These are phyloP conservation scores for Immersiella caudata DNA, from an alignment of 495 filamentous ascomycete species.

Conservation along the genomic window DNA sequence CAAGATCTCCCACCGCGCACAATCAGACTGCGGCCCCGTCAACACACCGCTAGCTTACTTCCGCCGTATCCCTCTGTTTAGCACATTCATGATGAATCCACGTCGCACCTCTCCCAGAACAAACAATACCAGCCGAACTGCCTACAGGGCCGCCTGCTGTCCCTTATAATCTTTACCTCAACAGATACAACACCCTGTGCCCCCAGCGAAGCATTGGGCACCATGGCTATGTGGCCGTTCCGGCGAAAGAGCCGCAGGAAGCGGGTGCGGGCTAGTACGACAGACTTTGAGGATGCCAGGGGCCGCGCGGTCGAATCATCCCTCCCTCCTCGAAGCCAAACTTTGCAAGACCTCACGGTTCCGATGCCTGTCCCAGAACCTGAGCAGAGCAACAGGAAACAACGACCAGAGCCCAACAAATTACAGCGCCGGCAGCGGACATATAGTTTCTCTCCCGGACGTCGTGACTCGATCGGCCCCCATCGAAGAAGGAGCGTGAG, in stretches of 20 bases:
- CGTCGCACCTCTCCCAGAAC: slow-evolving; percentile 3
- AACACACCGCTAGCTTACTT: neutral
- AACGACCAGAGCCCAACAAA: slow-evolving; percentile 49
- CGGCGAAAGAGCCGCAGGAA: slow-evolving; percentile 64
- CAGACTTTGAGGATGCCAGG: slow-evolving; percentile 37
- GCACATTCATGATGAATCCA: slow-evolving; percentile 34
- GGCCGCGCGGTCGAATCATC: slow-evolving; percentile 31
- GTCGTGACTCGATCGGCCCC: slow-evolving; percentile 50
- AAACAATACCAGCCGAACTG: neutral
- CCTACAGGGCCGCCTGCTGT: neutral
- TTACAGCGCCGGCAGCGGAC: slow-evolving; percentile 51
- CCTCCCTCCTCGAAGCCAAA: slow-evolving; percentile 44
- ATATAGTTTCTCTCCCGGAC: slow-evolving; percentile 58
- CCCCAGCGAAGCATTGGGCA: neutral
- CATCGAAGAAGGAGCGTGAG: slow-evolving; percentile 31
- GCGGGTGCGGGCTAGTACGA: slow-evolving; percentile 43
- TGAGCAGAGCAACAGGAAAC: slow-evolving; percentile 33
- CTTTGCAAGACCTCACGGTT: slow-evolving; percentile 34
- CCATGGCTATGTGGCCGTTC: slow-evolving; percentile 80
- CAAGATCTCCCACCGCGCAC: slow-evolving; percentile 1
- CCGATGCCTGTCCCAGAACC: slow-evolving; percentile 19
- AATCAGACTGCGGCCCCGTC: neutral
- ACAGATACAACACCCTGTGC: neutral
- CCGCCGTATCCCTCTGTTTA: slow-evolving; percentile 10
- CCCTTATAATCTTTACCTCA: slow-evolving; percentile 16